Conservation (phyloP, 2,329 filamentous ascomycete species). For the Trichoderma gracile region DNA sequence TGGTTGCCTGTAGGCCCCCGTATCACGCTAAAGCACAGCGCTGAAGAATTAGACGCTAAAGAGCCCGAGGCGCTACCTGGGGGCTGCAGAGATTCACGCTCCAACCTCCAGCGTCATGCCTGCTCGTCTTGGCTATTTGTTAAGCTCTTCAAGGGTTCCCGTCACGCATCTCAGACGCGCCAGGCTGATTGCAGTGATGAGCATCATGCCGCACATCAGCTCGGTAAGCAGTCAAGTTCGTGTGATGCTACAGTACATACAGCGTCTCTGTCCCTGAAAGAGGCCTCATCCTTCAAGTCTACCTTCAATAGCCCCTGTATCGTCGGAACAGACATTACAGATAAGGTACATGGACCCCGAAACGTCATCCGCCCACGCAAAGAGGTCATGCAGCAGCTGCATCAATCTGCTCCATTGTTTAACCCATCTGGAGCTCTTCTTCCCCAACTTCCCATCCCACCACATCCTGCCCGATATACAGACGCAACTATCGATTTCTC, state of each 20-base stretch:
- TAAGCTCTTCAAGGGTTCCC: not conserved
- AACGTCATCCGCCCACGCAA: constrained; percentile 17
- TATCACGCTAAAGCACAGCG: not conserved
- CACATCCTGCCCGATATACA: too few relatives aligned
- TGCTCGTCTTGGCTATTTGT: not conserved
- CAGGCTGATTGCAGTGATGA: constrained; percentile 4
- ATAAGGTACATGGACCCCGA: constrained; percentile 3
- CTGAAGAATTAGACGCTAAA: too few relatives aligned
- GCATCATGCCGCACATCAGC: constrained; percentile 2
- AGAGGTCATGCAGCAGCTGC: constrained; percentile 17
- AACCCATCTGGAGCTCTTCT: not conserved
- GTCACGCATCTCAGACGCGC: not conserved
- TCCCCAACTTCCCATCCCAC: too few relatives aligned
- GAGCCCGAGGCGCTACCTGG: too few relatives aligned
- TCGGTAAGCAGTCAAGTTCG: not conserved
- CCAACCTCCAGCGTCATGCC: not conserved
- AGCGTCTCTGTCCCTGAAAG: not conserved
- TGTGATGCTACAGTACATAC: not conserved
- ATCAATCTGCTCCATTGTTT: constrained; percentile 4
- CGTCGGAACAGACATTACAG: not conserved
- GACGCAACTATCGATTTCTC: too few relatives aligned
- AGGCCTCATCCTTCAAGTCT: not conserved
- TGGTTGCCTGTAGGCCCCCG: not conserved
- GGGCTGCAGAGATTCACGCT: constrained; percentile 2
- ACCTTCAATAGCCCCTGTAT: not conserved